Percentiles rank a stretch among this genome's conserved stretches.
These are phyloP conservation scores for Cephalotrichum gorgonifer DNA, from an alignment of 2,329 filamentous ascomycete genomes.

Conservation along the genomic window DNA sequence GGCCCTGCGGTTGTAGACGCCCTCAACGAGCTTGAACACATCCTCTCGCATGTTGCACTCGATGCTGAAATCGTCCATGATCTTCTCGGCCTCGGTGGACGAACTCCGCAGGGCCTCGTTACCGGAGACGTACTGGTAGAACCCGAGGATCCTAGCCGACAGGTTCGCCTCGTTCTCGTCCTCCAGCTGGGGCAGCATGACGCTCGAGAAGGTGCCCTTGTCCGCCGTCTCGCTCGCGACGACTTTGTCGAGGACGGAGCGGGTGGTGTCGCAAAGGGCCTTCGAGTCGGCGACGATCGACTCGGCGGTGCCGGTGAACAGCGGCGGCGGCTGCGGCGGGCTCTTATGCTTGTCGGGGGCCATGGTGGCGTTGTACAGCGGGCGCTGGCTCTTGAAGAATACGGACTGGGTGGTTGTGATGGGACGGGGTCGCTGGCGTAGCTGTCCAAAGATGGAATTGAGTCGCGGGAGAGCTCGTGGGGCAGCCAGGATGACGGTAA, in stretches of 20 bases:
- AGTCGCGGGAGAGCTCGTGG: slow-evolving; percentile 49
- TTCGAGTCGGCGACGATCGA: slow-evolving; percentile 59
- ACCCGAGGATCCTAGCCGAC: slow-evolving; percentile 57
- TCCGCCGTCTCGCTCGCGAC: slow-evolving; percentile 47
- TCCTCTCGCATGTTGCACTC: slow-evolving; percentile 76
- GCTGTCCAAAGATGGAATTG: slow-evolving; percentile 43
- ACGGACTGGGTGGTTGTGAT: slow-evolving; percentile 16
- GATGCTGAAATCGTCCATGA: slow-evolving; percentile 68
- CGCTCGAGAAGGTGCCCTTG: slow-evolving; percentile 42
- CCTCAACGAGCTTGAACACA: slow-evolving; percentile 58
- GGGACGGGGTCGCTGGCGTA: slow-evolving; percentile 27
- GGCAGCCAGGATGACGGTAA: slow-evolving; percentile 56
- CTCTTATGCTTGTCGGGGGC: slow-evolving; percentile 56
- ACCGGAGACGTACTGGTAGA: slow-evolving; percentile 70
- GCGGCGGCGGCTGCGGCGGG: slow-evolving; percentile 67
- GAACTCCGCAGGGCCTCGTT: slow-evolving; percentile 61
- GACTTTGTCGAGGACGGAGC: slow-evolving; percentile 55
- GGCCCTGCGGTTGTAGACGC: slow-evolving; percentile 41
- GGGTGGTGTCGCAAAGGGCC: slow-evolving; percentile 51
- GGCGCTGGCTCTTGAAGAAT: not conserved
- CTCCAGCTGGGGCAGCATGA: slow-evolving; percentile 56
- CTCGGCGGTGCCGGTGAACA: slow-evolving; percentile 65
- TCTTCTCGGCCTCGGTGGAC: slow-evolving; percentile 64
- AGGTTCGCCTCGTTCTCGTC: slow-evolving; percentile 59
- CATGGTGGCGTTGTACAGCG: slow-evolving; percentile 40